These are phyloP conservation scores for Vanrija sp. DNA, from an alignment of 1,284 basidiomycete species.

Conservation along the genomic window DNA sequence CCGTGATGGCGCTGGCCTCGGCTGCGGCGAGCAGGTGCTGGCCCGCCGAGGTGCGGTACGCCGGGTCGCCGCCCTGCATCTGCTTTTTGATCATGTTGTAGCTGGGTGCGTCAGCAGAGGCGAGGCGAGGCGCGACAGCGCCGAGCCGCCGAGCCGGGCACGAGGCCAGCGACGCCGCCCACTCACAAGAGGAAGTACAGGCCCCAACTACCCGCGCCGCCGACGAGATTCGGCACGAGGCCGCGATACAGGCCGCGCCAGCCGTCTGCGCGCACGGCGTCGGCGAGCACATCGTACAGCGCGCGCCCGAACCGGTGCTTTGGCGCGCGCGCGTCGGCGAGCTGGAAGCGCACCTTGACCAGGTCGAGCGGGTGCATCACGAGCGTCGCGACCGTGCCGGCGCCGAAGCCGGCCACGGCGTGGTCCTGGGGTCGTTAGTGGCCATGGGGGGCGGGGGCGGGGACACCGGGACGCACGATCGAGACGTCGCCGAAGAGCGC, in stretches of 20 bases:
- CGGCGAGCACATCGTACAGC: constrained; percentile 70
- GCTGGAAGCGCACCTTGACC: constrained; percentile 92
- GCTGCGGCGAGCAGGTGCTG: constrained; percentile 87
- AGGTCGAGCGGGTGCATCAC: constrained; percentile 98
- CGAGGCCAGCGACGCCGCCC: not conserved
- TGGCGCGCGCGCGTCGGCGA: constrained; percentile 59
- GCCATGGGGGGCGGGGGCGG: not conserved
- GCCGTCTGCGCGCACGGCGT: constrained; percentile 72
- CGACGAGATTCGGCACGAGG: constrained; percentile 83
- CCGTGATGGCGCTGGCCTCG: constrained; percentile 89
- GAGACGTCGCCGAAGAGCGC: constrained; percentile 47
- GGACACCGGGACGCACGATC: constrained; percentile 27
- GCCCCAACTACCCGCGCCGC: constrained; percentile 97
- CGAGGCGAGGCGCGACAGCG: not conserved
- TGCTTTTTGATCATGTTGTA: constrained; percentile 91
- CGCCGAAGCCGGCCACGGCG: constrained; percentile 88
- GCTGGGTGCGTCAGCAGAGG: constrained; percentile 50
- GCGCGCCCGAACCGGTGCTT: constrained; percentile 65
- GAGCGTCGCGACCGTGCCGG: constrained; percentile 85
- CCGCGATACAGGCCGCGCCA: constrained; percentile 88
- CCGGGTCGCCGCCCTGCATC: constrained; percentile 48
- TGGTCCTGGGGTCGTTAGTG: constrained; percentile 59
- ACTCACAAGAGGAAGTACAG: constrained; percentile 95
- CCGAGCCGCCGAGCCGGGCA: not conserved
- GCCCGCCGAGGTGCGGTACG: constrained; percentile 60